A percentile compares a stretch with the other conserved stretches of the same genome.
Conservation (phyloP, 129 eudicot genomes). For the Calendula officinalis region DNA sequence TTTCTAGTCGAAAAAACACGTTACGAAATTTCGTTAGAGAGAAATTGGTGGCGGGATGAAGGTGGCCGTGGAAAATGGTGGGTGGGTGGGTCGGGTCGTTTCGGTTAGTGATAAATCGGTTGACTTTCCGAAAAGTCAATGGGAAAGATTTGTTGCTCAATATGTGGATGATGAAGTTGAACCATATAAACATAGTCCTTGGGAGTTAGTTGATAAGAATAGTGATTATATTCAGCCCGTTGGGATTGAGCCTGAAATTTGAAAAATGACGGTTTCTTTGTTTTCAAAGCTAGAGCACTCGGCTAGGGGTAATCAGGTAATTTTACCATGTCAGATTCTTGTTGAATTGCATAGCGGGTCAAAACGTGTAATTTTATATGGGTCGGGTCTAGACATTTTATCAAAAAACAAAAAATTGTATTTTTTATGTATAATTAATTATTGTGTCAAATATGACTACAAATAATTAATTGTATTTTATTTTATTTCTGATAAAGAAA, state of each 20-base stretch:
- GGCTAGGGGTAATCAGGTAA: conserved; percentile 53
- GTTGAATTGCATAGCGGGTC: background rate
- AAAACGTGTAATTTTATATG: background rate
- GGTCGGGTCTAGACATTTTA: background rate
- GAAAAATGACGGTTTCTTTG: conserved; percentile 36
- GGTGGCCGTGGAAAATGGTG: conserved; percentile 68
- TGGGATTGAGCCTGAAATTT: conserved; percentile 34
- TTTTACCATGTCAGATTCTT: background rate
- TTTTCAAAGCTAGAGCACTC: conserved; percentile 44
- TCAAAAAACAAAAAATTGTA: background rate
- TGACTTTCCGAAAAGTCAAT: conserved; percentile 78
- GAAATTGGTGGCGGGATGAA: conserved; percentile 56
- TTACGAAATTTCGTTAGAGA: conserved; percentile 60
- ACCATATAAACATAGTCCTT: conserved; percentile 55
- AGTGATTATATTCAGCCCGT: conserved; percentile 48
- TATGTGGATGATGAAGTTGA: conserved; percentile 31
- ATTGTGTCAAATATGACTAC: too few species aligned
- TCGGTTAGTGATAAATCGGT: conserved; percentile 39
- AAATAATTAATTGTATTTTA: too few species aligned
- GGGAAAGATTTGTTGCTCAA: conserved; percentile 61
- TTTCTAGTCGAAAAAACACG: conserved; percentile 80
- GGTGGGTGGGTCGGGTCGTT: conserved; percentile 44
- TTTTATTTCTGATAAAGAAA: background rate
- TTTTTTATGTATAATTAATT: too few species aligned
- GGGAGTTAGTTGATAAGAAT: conserved; percentile 74